Percentiles rank a stretch among this genome's conserved stretches.
Conservation (phyloP, 1,139 yeast genomes). For the Ashbya aceris region DNA sequence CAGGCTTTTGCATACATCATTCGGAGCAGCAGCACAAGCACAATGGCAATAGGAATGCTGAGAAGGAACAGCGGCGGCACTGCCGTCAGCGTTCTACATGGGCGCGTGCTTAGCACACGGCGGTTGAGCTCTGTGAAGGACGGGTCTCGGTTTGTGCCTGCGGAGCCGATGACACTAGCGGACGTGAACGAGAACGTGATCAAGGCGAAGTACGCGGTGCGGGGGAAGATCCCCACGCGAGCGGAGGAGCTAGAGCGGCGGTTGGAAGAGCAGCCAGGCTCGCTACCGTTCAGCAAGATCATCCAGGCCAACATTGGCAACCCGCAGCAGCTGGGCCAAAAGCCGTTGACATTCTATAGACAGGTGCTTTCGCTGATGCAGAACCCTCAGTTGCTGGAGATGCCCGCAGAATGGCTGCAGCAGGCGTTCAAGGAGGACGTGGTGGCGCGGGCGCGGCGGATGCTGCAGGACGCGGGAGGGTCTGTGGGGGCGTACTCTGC, state of each 20-base stretch:
- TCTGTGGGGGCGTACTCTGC: conserved; percentile 92
- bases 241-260: conserved; percentile 74
- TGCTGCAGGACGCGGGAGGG: conserved; percentile 53
- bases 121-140: neutral
- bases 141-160: conserved; percentile 20
- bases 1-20: neutral
- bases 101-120: too few relatives aligned
- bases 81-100: neutral
- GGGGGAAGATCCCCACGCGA: conserved; percentile 86
- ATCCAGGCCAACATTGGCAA: conserved; percentile 92
- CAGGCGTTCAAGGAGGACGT: conserved; percentile 60
- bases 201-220: conserved; percentile 87
- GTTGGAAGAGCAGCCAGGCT: conserved; percentile 42
- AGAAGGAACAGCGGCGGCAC: neutral
- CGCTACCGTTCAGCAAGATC: conserved; percentile 68
- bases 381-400: conserved; percentile 57
- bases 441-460: conserved; percentile 51
- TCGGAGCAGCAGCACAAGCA: neutral
- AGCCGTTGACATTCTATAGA: conserved; percentile 90
- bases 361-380: conserved; percentile 81
- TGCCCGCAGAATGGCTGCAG: conserved; percentile 15
- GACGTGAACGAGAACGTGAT: conserved; percentile 69
- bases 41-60: neutral
- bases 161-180: conserved; percentile 30
- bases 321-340: conserved; percentile 92